Percentiles rank a stretch among this genome's conserved stretches.
Conservation (phyloP, 2,329 filamentous ascomycete species). For the Paecilomyces niveus region DNA sequence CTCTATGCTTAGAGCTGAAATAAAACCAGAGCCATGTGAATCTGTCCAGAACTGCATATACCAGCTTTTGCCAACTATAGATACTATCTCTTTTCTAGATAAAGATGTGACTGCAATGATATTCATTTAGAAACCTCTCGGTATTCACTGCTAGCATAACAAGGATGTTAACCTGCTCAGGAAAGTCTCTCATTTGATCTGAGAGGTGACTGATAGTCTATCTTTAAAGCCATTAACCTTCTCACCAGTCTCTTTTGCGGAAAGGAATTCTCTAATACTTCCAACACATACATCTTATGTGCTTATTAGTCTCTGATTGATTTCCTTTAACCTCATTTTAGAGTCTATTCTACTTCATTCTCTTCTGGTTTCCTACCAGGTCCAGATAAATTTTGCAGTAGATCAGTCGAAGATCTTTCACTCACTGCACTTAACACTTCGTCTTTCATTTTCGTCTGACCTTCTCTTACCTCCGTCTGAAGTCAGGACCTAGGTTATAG, state of each 20-base stretch:
- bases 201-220: too few species aligned
- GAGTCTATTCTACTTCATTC: too few species aligned
- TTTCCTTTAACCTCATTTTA: too few species aligned
- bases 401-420: background rate
- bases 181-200: too few species aligned
- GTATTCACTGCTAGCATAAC: too few species aligned
- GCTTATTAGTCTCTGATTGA: too few species aligned
- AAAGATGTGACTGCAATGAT: background rate
- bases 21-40: background rate
- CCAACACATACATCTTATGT: too few species aligned
- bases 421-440: background rate
- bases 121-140: too few species aligned
- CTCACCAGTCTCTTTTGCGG: too few species aligned
- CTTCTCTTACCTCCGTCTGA: background rate
- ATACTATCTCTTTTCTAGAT: background rate
- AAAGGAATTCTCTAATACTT: too few species aligned
- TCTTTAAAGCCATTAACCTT: too few species aligned
- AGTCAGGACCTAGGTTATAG: background rate
- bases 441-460: background rate
- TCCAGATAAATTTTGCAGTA: background rate
- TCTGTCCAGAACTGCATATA: background rate
- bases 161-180: too few species aligned
- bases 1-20: background rate
- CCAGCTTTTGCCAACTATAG: background rate
- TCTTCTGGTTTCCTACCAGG: background rate